phyloP scores from a whole-genome alignment of 2,329 filamentous ascomycete genomes.

The Fusarium odoratissimum region DNA sequence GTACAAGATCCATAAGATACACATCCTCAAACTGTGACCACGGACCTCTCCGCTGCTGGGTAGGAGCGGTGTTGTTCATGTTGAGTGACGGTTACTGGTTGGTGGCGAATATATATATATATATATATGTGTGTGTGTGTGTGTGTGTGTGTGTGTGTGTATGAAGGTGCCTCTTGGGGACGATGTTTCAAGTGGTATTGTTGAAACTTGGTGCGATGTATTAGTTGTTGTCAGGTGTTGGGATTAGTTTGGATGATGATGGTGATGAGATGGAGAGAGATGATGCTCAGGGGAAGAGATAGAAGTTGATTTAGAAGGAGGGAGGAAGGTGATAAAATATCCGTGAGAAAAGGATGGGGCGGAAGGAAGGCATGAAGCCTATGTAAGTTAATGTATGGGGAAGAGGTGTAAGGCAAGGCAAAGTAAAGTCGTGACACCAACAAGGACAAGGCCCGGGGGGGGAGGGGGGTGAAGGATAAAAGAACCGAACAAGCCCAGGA shows the following conservation, averaged over 20 bases:
- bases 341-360: slow-evolving; percentile 39
- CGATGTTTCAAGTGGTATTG: neutral
- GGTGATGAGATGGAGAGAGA: slow-evolving; percentile 6
- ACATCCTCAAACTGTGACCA: slow-evolving; percentile 85
- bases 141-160: neutral
- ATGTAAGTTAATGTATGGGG: slow-evolving; percentile 42
- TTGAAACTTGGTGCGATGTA: neutral
- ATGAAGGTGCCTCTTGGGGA: neutral
- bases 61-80: slow-evolving; percentile 25
- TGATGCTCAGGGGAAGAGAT: slow-evolving; percentile 19
- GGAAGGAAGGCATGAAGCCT: slow-evolving; percentile 43
- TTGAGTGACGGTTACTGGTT: neutral
- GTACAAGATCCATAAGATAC: slow-evolving; percentile 76
- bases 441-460: neutral
- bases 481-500: neutral
- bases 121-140: too few relatives aligned
- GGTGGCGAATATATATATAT: neutral
- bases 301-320: slow-evolving; percentile 31
- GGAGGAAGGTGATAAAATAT: slow-evolving; percentile 45
- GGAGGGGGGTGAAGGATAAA: neutral
- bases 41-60: slow-evolving; percentile 70
- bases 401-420: slow-evolving; percentile 30
- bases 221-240: neutral
- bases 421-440: slow-evolving; percentile 14
- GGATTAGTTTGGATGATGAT: neutral